A percentile compares a stretch with the other conserved stretches of the same genome.
phyloP scores from a whole-genome alignment of 2,329 filamentous ascomycete genomes.

The Fusarium vanettenii region DNA sequence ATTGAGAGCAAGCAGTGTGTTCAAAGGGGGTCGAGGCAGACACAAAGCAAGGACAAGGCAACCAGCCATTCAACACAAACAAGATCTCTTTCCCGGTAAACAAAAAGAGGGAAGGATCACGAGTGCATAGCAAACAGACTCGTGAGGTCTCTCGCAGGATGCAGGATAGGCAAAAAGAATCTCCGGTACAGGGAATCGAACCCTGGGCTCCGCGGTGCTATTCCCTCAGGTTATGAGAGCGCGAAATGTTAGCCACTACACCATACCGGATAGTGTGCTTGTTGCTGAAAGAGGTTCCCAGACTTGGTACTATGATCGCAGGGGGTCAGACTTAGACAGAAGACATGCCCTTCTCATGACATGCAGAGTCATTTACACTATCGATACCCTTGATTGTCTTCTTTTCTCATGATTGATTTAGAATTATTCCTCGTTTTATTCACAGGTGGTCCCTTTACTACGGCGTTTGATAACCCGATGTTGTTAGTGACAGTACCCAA shows the following conservation, averaged over 20 bases:
- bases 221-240: neutral
- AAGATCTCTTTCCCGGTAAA: neutral
- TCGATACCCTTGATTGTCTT: neutral
- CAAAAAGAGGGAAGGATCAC: neutral
- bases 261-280: constrained; percentile 7
- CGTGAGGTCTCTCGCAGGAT: neutral
- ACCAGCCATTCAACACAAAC: neutral
- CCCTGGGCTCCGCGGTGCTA: neutral
- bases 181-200: neutral
- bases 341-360: neutral
- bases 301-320: neutral
- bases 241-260: constrained; percentile 18
- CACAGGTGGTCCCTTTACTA: neutral
- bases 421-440: neutral
- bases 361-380: neutral
- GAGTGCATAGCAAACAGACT: neutral
- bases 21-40: neutral
- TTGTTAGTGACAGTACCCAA: neutral
- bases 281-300: rapidly evolving
- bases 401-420: too few species aligned
- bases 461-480: neutral
- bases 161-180: neutral
- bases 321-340: neutral
- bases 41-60: neutral
- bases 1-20: neutral